Conservation (phyloP, 2,329 filamentous ascomycete genomes). For the Huntiella decipiens region DNA sequence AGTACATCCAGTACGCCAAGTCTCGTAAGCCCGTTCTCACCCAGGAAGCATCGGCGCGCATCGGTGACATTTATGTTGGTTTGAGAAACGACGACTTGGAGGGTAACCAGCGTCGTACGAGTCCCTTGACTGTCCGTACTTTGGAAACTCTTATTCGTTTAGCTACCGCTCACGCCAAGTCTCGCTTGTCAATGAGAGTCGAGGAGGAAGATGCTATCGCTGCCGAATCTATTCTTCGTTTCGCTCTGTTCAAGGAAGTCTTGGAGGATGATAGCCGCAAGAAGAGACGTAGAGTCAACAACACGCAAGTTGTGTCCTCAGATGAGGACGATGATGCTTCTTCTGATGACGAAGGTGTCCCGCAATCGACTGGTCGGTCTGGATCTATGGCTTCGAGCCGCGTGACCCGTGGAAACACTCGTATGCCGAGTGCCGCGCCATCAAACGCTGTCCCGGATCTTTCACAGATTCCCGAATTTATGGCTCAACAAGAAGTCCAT, state of each 20-base stretch:
- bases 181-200: constrained; percentile 69
- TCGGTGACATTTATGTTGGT: constrained; percentile 77
- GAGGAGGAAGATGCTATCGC: constrained; percentile 77
- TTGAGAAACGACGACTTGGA: constrained; percentile 92
- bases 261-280: constrained; percentile 62
- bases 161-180: constrained; percentile 87
- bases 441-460: constrained; percentile 10
- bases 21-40: constrained; percentile 76
- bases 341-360: constrained; percentile 27
- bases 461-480: neutral
- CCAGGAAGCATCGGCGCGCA: constrained; percentile 78
- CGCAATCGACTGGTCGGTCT: constrained; percentile 13
- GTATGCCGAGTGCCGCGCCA: constrained; percentile 18
- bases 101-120: constrained; percentile 81
- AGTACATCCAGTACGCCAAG: constrained; percentile 98
- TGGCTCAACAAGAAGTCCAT: neutral
- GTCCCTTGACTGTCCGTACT: constrained; percentile 89
- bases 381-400: constrained; percentile 10
- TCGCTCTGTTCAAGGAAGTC: constrained; percentile 94
- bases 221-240: constrained; percentile 77
- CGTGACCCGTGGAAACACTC: constrained; percentile 14
- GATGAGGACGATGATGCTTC: constrained; percentile 42
- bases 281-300: constrained; percentile 52
- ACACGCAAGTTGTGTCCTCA: constrained; percentile 37
- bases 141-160: constrained; percentile 96